Evolutionary conservation across 768 basidiomycete species (phyloP), one percentile per base, ranked within the genome.

Genomic region (Collybia mongolica): DNA sequence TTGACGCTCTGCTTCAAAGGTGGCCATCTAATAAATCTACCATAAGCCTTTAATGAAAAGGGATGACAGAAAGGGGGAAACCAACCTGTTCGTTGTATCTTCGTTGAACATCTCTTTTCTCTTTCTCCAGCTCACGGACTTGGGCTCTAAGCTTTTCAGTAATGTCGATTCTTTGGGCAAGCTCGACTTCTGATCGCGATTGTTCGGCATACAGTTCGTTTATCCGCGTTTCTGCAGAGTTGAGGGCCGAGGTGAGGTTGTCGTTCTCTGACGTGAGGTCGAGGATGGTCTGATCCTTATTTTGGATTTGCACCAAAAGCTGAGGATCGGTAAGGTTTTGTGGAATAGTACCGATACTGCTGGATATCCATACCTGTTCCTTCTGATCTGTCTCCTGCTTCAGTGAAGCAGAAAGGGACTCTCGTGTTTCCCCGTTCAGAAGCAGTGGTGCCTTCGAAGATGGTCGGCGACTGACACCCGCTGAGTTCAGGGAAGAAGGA

Each of bases 1-100:
- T 65, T 94, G 91, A 28, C 93, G 86, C 68, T 96, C 93, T 6
- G 90, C 88, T 62, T 96, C 93, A 62, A 94, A 95, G 2, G 88
- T 88, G 15, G 82, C 73, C n/a, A 85, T 86, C 92, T 95, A 23
- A 51, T 49, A 58, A 43, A 44, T 3, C 3, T 9, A 32, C 47
- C 39, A 49, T 51, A 51, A 55, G 50, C 55, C 54, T 50, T n/a
- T 55, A 54, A 43, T 44, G 17, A 53, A 36, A 7, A 20, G 38
- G 5, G 37, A 47, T 50, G 29, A 41, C 18, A 51, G 44, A 46
- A 40, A 14, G 41, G 50, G 40, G 48, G 51, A 39, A 17, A 37
- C 73, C 54, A 47, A 89, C 92, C 81, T 96, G 92, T 62, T 94
- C 93, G 46, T 90, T 89, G 64, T 94, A 94, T 55, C 92, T 77